These are phyloP conservation scores for Acanthamoeba royreba DNA, from an alignment of 208 protist species.

Conservation along the genomic window DNA sequence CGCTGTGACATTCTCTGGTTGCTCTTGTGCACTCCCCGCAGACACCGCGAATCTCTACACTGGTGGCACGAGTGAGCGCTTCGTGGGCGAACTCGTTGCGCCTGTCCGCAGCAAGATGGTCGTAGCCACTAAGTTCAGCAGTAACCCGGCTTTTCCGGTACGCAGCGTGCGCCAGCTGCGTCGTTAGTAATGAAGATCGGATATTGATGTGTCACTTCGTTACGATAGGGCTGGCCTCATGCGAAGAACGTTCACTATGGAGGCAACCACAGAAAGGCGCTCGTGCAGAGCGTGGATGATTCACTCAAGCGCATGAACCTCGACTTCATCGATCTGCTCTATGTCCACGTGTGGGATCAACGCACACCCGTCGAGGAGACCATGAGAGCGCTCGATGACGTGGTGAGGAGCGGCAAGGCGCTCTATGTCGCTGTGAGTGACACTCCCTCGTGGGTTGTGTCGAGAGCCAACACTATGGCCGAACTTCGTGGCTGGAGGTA, in stretches of 20 bases:
- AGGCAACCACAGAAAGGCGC: not conserved
- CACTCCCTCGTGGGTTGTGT: not conserved
- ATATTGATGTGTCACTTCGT: not conserved
- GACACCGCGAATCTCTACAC: not conserved
- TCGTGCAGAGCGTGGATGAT: not conserved
- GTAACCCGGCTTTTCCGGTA: not conserved
- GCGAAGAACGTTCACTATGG: not conserved
- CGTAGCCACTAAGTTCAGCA: not conserved
- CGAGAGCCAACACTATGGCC: not conserved
- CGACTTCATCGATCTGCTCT: not conserved
- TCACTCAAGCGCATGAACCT: not conserved
- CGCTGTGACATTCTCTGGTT: not conserved
- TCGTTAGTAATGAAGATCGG: not conserved
- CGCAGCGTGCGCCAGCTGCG: not conserved
- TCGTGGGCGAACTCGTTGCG: not conserved
- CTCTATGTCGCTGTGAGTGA: not conserved
- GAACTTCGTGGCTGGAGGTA: not conserved
- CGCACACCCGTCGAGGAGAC: not conserved
- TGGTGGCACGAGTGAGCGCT: not conserved
- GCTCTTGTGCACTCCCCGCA: not conserved
- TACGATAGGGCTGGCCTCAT: not conserved
- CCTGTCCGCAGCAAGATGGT: not conserved
- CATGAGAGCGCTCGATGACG: slow-evolving; percentile 7
- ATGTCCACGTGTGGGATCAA: not conserved
- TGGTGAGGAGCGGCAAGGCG: not conserved